A percentile compares a stretch with the other conserved stretches of the same genome.
phyloP scores from a whole-genome alignment of 192 early-diverging fungal genomes.

The Linnemannia elongata region DNA sequence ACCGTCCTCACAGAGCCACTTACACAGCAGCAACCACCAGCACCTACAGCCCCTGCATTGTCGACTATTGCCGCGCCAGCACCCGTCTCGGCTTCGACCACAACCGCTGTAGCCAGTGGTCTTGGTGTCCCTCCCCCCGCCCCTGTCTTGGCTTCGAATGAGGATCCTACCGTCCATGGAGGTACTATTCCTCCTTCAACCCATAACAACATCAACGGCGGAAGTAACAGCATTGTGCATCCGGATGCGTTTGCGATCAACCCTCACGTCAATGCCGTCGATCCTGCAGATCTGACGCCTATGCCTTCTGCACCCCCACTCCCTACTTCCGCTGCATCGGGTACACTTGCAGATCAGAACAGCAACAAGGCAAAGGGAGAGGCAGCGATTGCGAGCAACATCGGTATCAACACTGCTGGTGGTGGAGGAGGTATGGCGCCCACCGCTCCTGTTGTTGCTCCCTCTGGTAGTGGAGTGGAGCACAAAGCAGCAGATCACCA shows the following conservation, averaged over 20 bases:
- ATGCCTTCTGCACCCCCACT: conserved; percentile 1
- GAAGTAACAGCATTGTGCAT: neutral
- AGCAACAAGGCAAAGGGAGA: neutral
- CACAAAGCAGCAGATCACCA: neutral
- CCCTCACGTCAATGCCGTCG: neutral
- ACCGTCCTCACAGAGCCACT: conserved; percentile 5
- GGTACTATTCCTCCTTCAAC: neutral
- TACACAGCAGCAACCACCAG: neutral
- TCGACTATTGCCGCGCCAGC: conserved; percentile 20
- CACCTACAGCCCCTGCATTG: conserved; percentile 8
- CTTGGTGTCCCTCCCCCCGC: neutral
- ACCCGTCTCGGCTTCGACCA: neutral
- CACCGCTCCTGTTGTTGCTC: neutral
- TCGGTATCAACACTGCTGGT: neutral
- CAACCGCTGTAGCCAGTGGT: neutral
- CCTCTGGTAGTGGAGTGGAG: neutral
- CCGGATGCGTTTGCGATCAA: neutral
- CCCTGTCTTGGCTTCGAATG: neutral
- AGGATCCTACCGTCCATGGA: neutral
- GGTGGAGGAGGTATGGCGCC: neutral
- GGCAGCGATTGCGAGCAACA: neutral
- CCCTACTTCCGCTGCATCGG: neutral
- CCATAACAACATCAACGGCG: neutral
- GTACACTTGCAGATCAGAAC: neutral
- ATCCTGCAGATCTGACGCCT: neutral